A percentile compares a stretch with the other conserved stretches of the same genome.
phyloP scores from a whole-genome alignment of 1,284 basidiomycete species.

The Mycena sp. region DNA sequence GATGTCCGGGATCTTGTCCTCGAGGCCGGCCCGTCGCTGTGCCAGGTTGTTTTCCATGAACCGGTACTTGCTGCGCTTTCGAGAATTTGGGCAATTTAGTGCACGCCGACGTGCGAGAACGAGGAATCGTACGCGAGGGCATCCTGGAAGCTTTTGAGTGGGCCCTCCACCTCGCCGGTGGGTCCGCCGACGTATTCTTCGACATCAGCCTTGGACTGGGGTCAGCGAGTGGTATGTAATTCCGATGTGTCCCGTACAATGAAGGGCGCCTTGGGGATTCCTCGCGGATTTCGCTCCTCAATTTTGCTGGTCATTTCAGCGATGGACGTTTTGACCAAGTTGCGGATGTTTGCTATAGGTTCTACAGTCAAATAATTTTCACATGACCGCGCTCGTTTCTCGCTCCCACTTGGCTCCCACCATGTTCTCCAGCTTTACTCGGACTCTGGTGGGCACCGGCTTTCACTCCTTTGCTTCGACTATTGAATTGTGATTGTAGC shows the following conservation, averaged over 20 bases:
- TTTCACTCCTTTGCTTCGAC: background rate
- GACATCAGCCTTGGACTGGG: slow-evolving; percentile 67
- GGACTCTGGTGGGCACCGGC: slow-evolving; percentile 6
- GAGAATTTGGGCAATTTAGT: slow-evolving; percentile 23
- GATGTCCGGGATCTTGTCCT: slow-evolving; percentile 98
- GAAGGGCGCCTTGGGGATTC: slow-evolving; percentile 95
- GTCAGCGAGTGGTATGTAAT: background rate
- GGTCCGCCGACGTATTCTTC: slow-evolving; percentile 87
- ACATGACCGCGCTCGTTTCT: no score
- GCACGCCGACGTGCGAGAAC: background rate
- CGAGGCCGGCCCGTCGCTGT: slow-evolving; percentile 82
- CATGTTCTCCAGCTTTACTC: slow-evolving; percentile 27
- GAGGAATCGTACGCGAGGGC: slow-evolving; percentile 81
- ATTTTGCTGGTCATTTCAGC: slow-evolving; percentile 32
- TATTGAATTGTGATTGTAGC: slow-evolving; percentile 46
- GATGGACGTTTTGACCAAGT: no score
- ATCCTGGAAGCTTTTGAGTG: slow-evolving; percentile 89
- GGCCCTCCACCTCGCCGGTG: slow-evolving; percentile 82
- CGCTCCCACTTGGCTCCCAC: background rate
- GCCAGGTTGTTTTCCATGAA: slow-evolving; percentile 95
- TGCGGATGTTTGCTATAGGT: no score
- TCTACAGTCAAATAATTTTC: no score
- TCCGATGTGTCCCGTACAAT: slow-evolving; percentile 69
- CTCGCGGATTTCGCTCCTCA: slow-evolving; percentile 81
- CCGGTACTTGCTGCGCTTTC: slow-evolving; percentile 89